Evolutionary conservation across 2,329 filamentous ascomycete species (phyloP).

Genomic region (Exophiala bonariae): DNA sequence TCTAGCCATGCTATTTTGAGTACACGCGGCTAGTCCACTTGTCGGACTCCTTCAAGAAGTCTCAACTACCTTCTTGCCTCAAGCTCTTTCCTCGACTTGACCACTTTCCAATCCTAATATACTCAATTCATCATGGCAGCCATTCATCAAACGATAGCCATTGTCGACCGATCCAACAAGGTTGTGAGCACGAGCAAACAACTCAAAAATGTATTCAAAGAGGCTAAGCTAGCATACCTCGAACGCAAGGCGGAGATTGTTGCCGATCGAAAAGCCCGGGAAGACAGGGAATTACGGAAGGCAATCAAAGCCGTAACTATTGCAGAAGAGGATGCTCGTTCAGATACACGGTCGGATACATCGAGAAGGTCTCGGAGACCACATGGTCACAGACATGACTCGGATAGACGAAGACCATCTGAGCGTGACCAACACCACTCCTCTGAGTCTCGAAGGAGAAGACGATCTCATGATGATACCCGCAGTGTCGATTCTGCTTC

Average conservation of each 20-base stretch:
- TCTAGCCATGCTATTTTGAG: slow-evolving; percentile 23
- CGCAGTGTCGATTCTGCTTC: not conserved
- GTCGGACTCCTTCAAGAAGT: slow-evolving; percentile 1
- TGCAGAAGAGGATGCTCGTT: slow-evolving; percentile 38
- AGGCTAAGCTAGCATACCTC: slow-evolving; percentile 82
- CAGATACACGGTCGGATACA: slow-evolving; percentile 40
- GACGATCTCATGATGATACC: slow-evolving; percentile 1
- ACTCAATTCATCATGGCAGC: slow-evolving; percentile 28
- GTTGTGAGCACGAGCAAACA: slow-evolving; percentile 90
- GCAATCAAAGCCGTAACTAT: slow-evolving; percentile 52
- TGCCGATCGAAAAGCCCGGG: slow-evolving; percentile 63
- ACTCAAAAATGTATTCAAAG: slow-evolving; percentile 84
- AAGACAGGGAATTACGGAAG: slow-evolving; percentile 61
- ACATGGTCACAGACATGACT: slow-evolving; percentile 14
- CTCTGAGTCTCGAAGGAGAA: slow-evolving; percentile 13
- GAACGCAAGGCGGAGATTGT: slow-evolving; percentile 83
- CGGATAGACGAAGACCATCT: slow-evolving; percentile 24
- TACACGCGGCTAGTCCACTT: not conserved
- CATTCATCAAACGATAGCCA: slow-evolving; percentile 74
- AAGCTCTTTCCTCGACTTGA: not conserved
- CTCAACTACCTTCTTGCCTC: not conserved
- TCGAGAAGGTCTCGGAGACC: slow-evolving; percentile 37
- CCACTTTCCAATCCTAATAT: not conserved
- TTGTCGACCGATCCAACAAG: slow-evolving; percentile 89
- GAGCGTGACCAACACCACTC: slow-evolving; percentile 10